Conservation (phyloP, 2,329 filamentous ascomycete genomes). For the Fusarium redolens region DNA sequence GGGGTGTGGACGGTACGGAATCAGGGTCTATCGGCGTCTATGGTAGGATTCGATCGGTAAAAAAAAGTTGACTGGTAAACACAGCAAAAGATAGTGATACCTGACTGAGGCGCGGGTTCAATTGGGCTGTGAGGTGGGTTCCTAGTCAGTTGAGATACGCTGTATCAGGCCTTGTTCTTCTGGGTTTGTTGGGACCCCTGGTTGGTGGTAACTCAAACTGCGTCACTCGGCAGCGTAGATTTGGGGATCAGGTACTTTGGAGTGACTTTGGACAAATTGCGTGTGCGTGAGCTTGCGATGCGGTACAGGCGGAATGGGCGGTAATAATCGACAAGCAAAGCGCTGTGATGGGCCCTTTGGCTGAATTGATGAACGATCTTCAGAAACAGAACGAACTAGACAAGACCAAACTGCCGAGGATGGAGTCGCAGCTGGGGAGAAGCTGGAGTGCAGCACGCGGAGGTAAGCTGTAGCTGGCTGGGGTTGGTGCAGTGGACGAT, state of each 20-base stretch:
- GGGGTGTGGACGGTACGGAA: slow-evolving; percentile 36
- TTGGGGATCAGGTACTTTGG: slow-evolving; percentile 41
- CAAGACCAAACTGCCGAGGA: slow-evolving; percentile 1
- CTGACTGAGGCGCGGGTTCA: slow-evolving; percentile 20
- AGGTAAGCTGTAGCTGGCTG: slow-evolving; percentile 25
- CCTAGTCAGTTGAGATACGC: slow-evolving; percentile 33
- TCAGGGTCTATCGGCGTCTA: slow-evolving; percentile 37
- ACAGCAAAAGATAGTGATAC: slow-evolving; percentile 28
- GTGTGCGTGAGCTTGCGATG: slow-evolving; percentile 11
- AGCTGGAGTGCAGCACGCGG: slow-evolving; percentile 32
- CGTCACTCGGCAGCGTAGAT: slow-evolving; percentile 34
- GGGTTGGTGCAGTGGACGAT: slow-evolving; percentile 18
- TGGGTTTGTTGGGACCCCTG: slow-evolving; percentile 38
- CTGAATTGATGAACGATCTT: slow-evolving; percentile 19
- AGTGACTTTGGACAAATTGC: slow-evolving; percentile 36
- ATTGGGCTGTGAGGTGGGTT: slow-evolving; percentile 30
- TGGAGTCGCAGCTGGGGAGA: slow-evolving; percentile 30
- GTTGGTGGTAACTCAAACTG: slow-evolving; percentile 36
- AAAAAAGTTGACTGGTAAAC: slow-evolving; percentile 9
- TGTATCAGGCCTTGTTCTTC: not conserved
- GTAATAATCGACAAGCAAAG: slow-evolving; percentile 17
- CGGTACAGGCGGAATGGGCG: slow-evolving; percentile 35
- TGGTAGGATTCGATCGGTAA: slow-evolving; percentile 23
- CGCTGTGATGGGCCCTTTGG: slow-evolving; percentile 10
- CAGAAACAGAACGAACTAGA: slow-evolving; percentile 12